Evolutionary conservation across 2,329 filamentous ascomycete genomes (phyloP).

Genomic region (Juglanconis oblonga): DNA sequence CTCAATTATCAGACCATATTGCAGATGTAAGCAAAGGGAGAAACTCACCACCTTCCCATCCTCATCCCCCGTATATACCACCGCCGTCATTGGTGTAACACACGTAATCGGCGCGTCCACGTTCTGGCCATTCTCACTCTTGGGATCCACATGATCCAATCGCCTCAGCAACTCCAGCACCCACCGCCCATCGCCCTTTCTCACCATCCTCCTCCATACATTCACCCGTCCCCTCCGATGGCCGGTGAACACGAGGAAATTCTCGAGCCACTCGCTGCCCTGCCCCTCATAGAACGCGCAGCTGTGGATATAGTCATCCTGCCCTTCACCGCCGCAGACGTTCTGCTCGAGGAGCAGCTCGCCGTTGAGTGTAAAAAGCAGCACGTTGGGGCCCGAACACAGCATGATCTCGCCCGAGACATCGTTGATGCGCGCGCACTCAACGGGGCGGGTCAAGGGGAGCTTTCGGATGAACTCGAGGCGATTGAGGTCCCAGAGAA

Average conservation of each 20-base stretch:
- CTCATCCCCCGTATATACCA: slow-evolving; percentile 92
- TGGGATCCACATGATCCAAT: slow-evolving; percentile 74
- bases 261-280: slow-evolving; percentile 88
- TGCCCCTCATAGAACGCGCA: slow-evolving; percentile 92
- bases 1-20: background rate
- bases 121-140: slow-evolving; percentile 57
- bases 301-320: slow-evolving; percentile 74
- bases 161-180: slow-evolving; percentile 74
- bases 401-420: slow-evolving; percentile 86
- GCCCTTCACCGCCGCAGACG: slow-evolving; percentile 59
- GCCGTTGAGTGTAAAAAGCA: slow-evolving; percentile 86
- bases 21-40: background rate
- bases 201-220: slow-evolving; percentile 58
- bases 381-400: slow-evolving; percentile 70
- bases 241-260: slow-evolving; percentile 83
- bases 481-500: slow-evolving; percentile 93
- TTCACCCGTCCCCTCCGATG: slow-evolving; percentile 83
- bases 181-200: slow-evolving; percentile 63
- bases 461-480: slow-evolving; percentile 80
- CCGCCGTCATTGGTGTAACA: slow-evolving; percentile 76
- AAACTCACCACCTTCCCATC: slow-evolving; percentile 79
- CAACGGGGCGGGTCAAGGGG: slow-evolving; percentile 53
- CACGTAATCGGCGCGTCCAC: slow-evolving; percentile 75
- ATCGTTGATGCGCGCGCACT: slow-evolving; percentile 86
- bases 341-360: slow-evolving; percentile 77